Base-by-base conservation (phyloP, 2,329 filamentous ascomycete genomes). In the Intubia oerlemansii region DNA sequence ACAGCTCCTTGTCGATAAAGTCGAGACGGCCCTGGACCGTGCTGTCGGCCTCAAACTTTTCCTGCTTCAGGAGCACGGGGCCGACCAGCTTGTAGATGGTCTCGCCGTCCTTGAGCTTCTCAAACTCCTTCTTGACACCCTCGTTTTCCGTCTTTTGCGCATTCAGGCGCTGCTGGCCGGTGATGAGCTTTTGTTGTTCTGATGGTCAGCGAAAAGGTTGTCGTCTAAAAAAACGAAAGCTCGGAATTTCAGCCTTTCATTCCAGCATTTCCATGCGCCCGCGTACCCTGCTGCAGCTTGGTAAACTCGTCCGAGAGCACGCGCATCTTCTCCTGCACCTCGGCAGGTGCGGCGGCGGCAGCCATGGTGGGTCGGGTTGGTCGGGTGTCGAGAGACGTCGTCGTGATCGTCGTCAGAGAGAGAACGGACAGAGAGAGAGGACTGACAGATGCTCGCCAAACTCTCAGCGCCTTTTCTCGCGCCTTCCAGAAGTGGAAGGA, bases 41-140 rank as follows among this genome's bases (percentile, higher is more conserved):
- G 59, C 79, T 76, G 38, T 82, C 71, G 0, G 88, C 88, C 48
- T 98, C 88, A 2, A 68, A 56, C 50, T 79, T 84, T 33, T 95
- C 88, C 51, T 98, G 88, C 60, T 95, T 93, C 44, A 98, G 52
- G 21, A 98, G 56, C 6, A 95, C 79, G 0, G 88, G 88, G 0
- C 88, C 88, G 26, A 92, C 71, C 24, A 93, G 68, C 54, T 95
- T 98, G 66, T 91, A 98, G 50, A 98, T 91, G 38, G 71, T 80
- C 44, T 90, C 77, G 41, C 75, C 76, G 21, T 84, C 74, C 41
- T 72, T 66, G 34, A 95, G 60, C 30, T 64, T 62, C 23, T 68
- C 61, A 49, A 95, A 95, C 51, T 95, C 85, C 54, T 79, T 76
- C 49, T 90, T 71, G 8, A 98, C 88, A 11, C 76, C 73, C 27